Evolutionary conservation across 495 filamentous ascomycete genomes (phyloP).

Genomic region (Lasiosphaeria hispida): DNA sequence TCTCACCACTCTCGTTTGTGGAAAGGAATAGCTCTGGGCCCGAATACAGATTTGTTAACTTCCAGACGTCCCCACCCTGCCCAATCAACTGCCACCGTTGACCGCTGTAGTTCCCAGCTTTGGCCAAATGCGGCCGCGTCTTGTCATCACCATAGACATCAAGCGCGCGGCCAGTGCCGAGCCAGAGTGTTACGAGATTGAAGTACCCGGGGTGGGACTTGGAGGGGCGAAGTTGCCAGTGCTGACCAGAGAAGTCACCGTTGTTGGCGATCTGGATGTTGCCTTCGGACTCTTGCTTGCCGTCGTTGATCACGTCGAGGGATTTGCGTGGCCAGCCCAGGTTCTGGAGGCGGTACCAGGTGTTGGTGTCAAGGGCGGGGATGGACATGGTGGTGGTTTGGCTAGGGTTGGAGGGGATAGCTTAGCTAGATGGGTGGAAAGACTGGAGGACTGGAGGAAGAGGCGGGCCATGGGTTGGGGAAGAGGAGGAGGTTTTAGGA

Average conservation of each 20-base stretch:
- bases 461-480: too few relatives aligned
- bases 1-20: background rate
- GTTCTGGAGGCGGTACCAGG: constrained; percentile 2
- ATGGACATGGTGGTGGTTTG: background rate
- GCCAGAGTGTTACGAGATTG: background rate
- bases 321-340: background rate
- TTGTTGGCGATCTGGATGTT: background rate
- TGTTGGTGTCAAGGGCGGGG: background rate
- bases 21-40: background rate
- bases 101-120: background rate
- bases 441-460: too few relatives aligned
- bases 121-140: background rate
- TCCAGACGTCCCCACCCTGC: constrained; percentile 2
- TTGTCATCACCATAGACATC: background rate
- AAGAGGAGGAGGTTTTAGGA: too few relatives aligned
- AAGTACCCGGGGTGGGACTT: background rate
- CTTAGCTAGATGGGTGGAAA: too few relatives aligned
- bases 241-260: background rate
- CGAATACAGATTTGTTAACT: background rate
- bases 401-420: too few relatives aligned
- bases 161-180: background rate
- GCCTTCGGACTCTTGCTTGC: background rate
- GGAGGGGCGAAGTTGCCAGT: constrained; percentile 6
- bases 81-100: constrained; percentile 1
- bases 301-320: constrained; percentile 8